These are phyloP conservation scores for Pseudoscleropodium purum DNA, from an alignment of 225 moss, liverwort and hornwort genomes.

Conservation along the genomic window DNA sequence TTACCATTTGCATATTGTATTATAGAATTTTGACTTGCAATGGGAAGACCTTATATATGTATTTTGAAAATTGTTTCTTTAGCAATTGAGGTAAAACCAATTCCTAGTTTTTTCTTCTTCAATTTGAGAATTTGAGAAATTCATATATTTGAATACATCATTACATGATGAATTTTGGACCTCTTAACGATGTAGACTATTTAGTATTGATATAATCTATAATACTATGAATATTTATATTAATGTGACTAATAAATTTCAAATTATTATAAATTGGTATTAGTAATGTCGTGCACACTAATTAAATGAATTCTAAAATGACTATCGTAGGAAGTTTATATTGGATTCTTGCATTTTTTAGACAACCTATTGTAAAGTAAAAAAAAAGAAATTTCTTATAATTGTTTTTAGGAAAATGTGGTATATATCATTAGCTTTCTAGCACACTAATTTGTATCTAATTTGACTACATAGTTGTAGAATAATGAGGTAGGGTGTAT, in stretches of 20 bases:
- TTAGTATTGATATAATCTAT: too few species aligned
- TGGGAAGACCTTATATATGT: neutral
- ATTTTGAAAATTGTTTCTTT: neutral
- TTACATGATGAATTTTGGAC: neutral
- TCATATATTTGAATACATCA: neutral
- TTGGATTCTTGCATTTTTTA: neutral
- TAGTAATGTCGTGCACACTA: fast-evolving
- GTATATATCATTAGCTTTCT: neutral
- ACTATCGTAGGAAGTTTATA: neutral
- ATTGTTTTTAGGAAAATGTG: neutral
- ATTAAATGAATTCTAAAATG: neutral
- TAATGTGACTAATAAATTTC: too few species aligned
- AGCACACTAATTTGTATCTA: neutral
- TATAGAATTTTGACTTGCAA: neutral
- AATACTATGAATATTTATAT: neutral
- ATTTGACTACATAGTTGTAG: neutral
- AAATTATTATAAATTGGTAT: neutral
- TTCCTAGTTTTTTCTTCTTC: neutral
- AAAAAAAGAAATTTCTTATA: neutral
- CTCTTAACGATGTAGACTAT: neutral
- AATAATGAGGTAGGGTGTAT: neutral
- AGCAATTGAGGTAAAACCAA: neutral
- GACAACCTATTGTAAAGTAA: neutral
- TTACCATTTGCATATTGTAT: neutral
- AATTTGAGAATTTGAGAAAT: neutral